These are phyloP conservation scores for Camellia japonica DNA, from an alignment of 148 eudicot genomes.

Conservation along the genomic window DNA sequence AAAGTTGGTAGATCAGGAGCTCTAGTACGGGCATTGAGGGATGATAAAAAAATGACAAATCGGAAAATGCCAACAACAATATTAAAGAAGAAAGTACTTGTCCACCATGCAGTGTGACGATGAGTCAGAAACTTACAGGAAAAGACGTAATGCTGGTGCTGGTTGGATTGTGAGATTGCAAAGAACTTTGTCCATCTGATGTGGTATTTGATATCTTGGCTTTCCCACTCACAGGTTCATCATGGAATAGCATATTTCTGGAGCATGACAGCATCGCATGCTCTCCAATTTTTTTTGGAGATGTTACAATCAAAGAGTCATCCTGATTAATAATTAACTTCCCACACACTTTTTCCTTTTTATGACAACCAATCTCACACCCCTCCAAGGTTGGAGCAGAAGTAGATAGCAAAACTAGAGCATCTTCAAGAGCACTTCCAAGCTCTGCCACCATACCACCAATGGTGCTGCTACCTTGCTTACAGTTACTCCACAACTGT, in stretches of 20 bases:
- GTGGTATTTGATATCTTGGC: slow-evolving; percentile 7
- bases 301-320: neutral
- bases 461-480: neutral
- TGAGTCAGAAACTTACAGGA: slow-evolving; percentile 16
- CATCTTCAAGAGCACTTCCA: slow-evolving; percentile 21
- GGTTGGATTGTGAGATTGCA: neutral
- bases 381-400: slow-evolving; percentile 10
- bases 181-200: slow-evolving; percentile 4
- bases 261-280: neutral
- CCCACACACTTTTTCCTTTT: neutral
- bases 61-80: neutral
- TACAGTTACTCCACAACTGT: slow-evolving; percentile 16
- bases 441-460: slow-evolving; percentile 11
- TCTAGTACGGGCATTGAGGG: neutral
- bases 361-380: neutral
- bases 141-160: neutral
- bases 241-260: neutral
- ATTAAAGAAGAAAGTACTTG: neutral
- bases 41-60: neutral
- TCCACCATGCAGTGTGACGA: neutral
- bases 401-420: slow-evolving; percentile 17
- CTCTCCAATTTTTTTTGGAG: neutral
- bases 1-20: neutral
- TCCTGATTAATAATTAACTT: slow-evolving; percentile 4
- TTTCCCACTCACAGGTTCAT: neutral